Evolutionary conservation across 73 alveolate genomes (phyloP).

Genomic region (Tetrahymena malaccensis): DNA sequence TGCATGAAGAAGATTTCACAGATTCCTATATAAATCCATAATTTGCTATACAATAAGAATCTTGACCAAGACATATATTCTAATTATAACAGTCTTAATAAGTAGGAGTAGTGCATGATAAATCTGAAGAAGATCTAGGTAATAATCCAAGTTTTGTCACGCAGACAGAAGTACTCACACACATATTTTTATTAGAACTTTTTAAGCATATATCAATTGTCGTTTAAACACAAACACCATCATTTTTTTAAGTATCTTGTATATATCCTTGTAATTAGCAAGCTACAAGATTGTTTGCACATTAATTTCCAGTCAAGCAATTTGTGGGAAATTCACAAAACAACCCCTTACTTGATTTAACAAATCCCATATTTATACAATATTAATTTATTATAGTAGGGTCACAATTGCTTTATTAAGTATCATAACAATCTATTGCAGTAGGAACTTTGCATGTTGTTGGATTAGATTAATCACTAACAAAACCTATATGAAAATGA

Average conservation of each 20-base stretch:
- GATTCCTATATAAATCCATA: neutral
- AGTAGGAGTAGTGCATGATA: neutral
- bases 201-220: neutral
- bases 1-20: neutral
- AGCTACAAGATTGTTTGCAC: neutral
- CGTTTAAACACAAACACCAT: neutral
- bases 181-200: neutral
- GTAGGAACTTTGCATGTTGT: neutral
- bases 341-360: neutral
- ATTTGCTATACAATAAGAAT: neutral
- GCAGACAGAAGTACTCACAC: neutral
- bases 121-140: neutral
- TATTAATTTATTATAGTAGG: neutral
- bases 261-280: neutral
- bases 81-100: neutral
- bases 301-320: neutral
- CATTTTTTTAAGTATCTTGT: neutral
- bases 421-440: neutral
- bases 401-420: neutral
- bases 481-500: neutral
- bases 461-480: neutral
- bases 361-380: neutral
- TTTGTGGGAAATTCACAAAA: neutral
- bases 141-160: neutral
- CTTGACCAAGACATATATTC: neutral